A percentile compares a stretch with the other conserved stretches of the same genome.
Conservation (phyloP, 1,139 yeast species). For the Spathaspora jeffriesii region DNA sequence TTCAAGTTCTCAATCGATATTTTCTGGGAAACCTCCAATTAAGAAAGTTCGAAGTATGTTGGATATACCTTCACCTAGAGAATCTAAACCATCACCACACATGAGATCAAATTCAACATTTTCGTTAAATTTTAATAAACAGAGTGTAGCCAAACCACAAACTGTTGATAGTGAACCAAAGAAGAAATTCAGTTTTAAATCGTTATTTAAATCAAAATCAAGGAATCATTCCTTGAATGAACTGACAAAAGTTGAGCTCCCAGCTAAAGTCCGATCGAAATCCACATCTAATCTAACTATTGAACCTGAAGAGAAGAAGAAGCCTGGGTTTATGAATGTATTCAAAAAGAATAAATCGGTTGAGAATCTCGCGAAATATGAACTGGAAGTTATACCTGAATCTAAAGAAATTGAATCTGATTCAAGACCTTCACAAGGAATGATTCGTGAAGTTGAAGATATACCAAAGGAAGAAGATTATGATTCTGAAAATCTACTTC, state of each 20-base stretch:
- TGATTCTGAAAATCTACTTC: slow-evolving; percentile 23
- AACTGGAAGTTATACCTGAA: neutral
- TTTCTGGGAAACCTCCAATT: slow-evolving; percentile 2
- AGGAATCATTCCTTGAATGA: slow-evolving; percentile 26
- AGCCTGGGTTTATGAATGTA: slow-evolving; percentile 17
- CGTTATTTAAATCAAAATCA: slow-evolving; percentile 38
- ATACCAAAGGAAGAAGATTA: slow-evolving; percentile 12
- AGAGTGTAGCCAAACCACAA: neutral
- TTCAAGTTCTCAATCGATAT: slow-evolving; percentile 3
- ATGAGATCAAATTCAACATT: slow-evolving; percentile 31
- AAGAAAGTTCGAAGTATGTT: slow-evolving; percentile 12
- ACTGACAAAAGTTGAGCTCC: slow-evolving; percentile 6
- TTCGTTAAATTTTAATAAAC: slow-evolving; percentile 18
- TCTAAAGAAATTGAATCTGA: neutral
- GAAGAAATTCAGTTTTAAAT: slow-evolving; percentile 42
- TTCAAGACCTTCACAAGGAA: neutral
- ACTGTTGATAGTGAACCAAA: slow-evolving; percentile 15
- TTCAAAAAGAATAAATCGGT: slow-evolving; percentile 26
- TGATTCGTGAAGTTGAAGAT: slow-evolving; percentile 35
- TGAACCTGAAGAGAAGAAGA: slow-evolving; percentile 4
- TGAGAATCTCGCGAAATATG: slow-evolving; percentile 17
- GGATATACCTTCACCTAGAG: slow-evolving; percentile 4
- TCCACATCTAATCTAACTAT: slow-evolving; percentile 29
- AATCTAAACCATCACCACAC: slow-evolving; percentile 22
- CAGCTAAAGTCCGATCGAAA: slow-evolving; percentile 17